These are phyloP conservation scores for Cytospora paraplurivora DNA, from an alignment of 2,329 filamentous ascomycete genomes.

Conservation along the genomic window DNA sequence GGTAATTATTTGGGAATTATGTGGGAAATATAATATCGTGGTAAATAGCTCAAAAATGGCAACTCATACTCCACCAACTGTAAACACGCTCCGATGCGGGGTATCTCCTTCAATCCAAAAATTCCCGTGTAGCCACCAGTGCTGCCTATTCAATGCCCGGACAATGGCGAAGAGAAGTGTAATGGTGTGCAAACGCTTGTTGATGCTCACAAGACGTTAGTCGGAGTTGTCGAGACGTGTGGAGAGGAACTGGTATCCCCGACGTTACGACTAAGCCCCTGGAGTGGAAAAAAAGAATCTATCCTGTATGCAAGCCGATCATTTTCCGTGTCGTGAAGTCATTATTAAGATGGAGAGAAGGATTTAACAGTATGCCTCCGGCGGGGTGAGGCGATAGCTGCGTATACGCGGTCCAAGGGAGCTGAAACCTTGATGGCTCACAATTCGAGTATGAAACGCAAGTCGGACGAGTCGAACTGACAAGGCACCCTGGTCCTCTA, in stretches of 20 bases:
- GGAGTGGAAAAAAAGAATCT: neutral
- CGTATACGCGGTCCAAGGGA: neutral
- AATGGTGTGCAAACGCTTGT: neutral
- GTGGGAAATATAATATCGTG: neutral
- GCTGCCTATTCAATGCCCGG: neutral
- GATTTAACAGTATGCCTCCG: neutral
- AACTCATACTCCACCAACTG: conserved; percentile 1
- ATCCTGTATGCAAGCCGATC: conserved; percentile 8
- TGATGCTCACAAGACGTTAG: neutral
- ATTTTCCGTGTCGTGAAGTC: conserved; percentile 11
- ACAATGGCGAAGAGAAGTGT: neutral
- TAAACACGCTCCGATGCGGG: conserved; percentile 1
- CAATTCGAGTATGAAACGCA: too few relatives aligned
- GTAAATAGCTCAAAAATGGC: neutral
- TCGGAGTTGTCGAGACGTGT: neutral
- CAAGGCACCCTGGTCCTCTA: too few relatives aligned
- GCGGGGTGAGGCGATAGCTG: neutral
- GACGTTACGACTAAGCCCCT: neutral
- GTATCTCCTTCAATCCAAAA: conserved; percentile 1
- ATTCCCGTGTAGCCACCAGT: conserved; percentile 2
- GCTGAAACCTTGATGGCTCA: neutral
- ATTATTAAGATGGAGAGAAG: neutral
- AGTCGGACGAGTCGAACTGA: too few relatives aligned
- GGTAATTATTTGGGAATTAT: neutral
- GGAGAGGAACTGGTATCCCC: neutral